Conservation (phyloP, 148 eudicot genomes). For the Rhododendron williamsianum region DNA sequence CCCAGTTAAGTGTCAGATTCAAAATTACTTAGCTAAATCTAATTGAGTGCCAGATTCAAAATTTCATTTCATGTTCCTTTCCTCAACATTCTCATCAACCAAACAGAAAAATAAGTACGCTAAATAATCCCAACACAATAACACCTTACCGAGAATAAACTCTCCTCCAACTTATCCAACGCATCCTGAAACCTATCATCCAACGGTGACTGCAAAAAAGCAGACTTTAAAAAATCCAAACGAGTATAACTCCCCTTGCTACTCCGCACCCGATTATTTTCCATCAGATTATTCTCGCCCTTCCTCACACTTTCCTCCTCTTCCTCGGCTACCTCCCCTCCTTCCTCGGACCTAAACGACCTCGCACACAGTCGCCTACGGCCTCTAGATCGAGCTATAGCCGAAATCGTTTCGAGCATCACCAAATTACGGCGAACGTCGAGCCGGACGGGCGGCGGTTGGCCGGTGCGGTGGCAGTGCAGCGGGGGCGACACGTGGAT, state of each 20-base stretch:
- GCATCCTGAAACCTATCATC: constrained; percentile 35
- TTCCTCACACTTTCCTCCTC: constrained; percentile 7
- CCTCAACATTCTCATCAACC: background rate
- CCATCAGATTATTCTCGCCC: constrained; percentile 6
- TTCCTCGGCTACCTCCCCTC: constrained; percentile 1
- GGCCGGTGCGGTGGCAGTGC: constrained; percentile 18
- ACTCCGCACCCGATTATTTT: background rate
- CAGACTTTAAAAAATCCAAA: constrained; percentile 30
- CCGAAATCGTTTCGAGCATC: constrained; percentile 16
- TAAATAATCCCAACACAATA: background rate
- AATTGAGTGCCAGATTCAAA: background rate
- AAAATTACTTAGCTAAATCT: background rate
- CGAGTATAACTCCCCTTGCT: background rate
- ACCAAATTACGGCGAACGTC: constrained; percentile 33
- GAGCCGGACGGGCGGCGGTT: constrained; percentile 26
- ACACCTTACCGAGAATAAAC: constrained; percentile 38
- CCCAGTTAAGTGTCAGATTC: background rate
- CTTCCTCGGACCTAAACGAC: constrained; percentile 54
- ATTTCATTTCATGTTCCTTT: background rate
- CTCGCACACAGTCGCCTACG: constrained; percentile 29
- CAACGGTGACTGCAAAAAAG: constrained; percentile 30
- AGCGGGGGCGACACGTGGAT: constrained; percentile 29
- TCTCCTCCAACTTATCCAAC: constrained; percentile 48
- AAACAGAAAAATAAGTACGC: background rate
- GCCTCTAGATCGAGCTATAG: constrained; percentile 21